Base-by-base conservation (phyloP, 495 filamentous ascomycete genomes). In the Hypoxylon fragiforme region DNA sequence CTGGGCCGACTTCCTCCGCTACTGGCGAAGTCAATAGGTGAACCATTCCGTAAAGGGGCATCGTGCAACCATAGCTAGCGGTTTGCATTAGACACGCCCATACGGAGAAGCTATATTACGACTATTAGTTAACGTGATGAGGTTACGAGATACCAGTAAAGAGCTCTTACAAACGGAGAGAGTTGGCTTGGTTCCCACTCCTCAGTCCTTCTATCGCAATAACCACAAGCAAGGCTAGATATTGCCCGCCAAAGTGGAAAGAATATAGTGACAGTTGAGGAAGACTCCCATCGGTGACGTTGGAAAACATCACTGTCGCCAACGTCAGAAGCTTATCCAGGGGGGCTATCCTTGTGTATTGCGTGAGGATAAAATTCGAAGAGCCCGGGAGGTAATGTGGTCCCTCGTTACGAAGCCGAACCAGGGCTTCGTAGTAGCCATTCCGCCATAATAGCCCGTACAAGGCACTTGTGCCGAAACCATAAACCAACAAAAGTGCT, bases 171-270 rank as follows among this genome's bases (percentile, higher is more conserved):
- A 52, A 48, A 7, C 54, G 47, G 21, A 58, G 19, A 7, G 36
- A 13, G 18, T 40, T 51, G 11, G 47, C 46, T 21, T 52, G 47
- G 28, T 47, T 58, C 8, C 54, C 54, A 30, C 21, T 46, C 18
- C 54, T 42, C 15, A 58, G 22, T 26, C 54, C 54, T 26, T 58
- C 54, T 31, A 52, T 52, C 1, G 48, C 38, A 39, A 50, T 24
- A 16, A 58, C 21, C n/a, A 58, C 42, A 7, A 58, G 54, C 39
- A 58, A 37, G 6, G 54, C 54, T 4, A 58, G 47, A 37, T 58
- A 58, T 19, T 58, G 54, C 16, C 54, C 54, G 7, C 47, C 54
- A 28, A 58, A 58, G 36, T 58, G 54, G 24, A 58, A 51, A n/a
- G 54, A 39, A 28, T 58, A 58, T 9, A 58, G 54, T 14, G 54